Evolutionary conservation across 208 protist species (phyloP), one percentile per base, ranked within the genome.

Genomic region (Crithidia brevicula): DNA sequence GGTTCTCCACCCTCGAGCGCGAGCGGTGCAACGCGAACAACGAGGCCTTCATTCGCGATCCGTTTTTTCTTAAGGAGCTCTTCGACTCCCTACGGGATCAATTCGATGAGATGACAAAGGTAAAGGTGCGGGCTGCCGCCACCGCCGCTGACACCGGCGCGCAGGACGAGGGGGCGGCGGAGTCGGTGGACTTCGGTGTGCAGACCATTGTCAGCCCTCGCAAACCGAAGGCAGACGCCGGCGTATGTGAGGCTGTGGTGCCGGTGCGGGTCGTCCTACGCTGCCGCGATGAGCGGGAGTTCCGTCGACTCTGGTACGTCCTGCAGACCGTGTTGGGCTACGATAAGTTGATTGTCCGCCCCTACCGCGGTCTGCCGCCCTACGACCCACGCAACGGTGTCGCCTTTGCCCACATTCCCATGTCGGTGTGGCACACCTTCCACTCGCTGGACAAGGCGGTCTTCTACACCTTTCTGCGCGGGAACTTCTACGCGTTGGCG

Each of bases 371-470:
- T 0, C 62, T 86, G 34, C 79, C 83, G 6, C 83, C 83, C 31
- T 89, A 88, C 65, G 83, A 88, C 76, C 83, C 83, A 7, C 78
- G 83, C 28, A 88, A 88, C 67, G 79, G 79, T 5, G 42, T 88
- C 30, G 58, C 68, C 72, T 85, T 88, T 23, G 76, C 72, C 2
- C 83, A 80, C 60, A 74, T 88, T n/a, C 83, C 79, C 13, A 81
- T 88, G 79, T 23, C 56, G 3, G 57, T 82, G 25, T 85, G 75
- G 77, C 65, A 83, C 50, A 79, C 63, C 43, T 82, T 88, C 38
- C 64, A 77, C 25, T 36, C 72, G 3, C 77, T 89, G 15, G 83
- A 89, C 56, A 79, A 86, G 77, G 62, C 76, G 10, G 80, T 86
- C 27, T 81, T 85, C 62, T 89, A 89, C 71, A 71, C 58, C 36